A percentile compares a stretch with the other conserved stretches of the same genome.
Evolutionary conservation across 2,329 filamentous ascomycete genomes (phyloP).

Genomic region (Phoma sp.): DNA sequence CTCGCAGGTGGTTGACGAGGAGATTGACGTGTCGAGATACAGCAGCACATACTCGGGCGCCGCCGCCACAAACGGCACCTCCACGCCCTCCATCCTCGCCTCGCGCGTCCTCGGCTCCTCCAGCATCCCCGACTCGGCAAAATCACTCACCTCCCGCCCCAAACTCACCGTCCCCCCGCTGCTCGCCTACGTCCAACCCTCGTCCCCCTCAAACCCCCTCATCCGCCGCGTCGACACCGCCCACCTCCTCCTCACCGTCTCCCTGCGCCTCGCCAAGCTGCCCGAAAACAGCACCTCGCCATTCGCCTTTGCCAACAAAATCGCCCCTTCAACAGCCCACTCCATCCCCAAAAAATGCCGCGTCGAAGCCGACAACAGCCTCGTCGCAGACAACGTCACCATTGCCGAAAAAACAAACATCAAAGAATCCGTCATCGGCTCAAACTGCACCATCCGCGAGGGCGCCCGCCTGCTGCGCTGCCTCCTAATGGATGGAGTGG

Average conservation of each 20-base stretch:
- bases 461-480: constrained; percentile 89
- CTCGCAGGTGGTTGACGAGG: constrained; percentile 56
- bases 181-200: constrained; percentile 81
- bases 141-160: constrained; percentile 36
- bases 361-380: constrained; percentile 80
- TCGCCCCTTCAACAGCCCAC: constrained; percentile 74
- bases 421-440: constrained; percentile 88
- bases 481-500: constrained; percentile 89
- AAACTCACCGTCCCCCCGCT: constrained; percentile 72
- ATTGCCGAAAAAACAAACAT: constrained; percentile 90
- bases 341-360: constrained; percentile 82
- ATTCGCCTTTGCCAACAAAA: constrained; percentile 79
- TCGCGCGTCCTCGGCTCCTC: constrained; percentile 46
- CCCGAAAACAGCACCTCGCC: constrained; percentile 68
- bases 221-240: constrained; percentile 90
- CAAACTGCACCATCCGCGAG: constrained; percentile 83
- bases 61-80: constrained; percentile 14
- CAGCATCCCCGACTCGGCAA: constrained; percentile 36
- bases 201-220: constrained; percentile 64
- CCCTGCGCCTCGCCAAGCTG: constrained; percentile 85
- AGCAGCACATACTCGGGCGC: constrained; percentile 57
- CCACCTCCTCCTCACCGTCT: constrained; percentile 79
- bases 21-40: constrained; percentile 62
- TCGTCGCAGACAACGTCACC: constrained; percentile 87
- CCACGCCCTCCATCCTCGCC: constrained; percentile 36